phyloP scores from a whole-genome alignment of 2,329 filamentous ascomycete species.

The Penicillium janthinellum region DNA sequence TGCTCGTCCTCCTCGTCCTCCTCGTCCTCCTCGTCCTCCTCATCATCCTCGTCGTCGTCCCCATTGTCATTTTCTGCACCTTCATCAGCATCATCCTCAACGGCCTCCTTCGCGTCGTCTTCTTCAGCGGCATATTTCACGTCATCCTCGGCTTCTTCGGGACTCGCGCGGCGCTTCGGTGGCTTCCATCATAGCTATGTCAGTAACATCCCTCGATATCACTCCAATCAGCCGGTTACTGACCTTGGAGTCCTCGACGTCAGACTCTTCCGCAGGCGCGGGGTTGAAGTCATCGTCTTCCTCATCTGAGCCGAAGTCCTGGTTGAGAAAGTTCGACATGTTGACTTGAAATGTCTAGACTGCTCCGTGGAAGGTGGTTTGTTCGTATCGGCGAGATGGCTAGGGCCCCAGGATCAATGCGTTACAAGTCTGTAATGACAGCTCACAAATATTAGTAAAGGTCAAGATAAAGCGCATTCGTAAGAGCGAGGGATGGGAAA shows the following conservation, averaged over 20 bases:
- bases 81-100: conserved; percentile 62
- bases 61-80: conserved; percentile 47
- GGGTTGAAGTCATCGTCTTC: conserved; percentile 92
- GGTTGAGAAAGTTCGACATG: conserved; percentile 51
- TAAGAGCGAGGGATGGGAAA: conserved; percentile 8
- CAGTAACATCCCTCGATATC: conserved; percentile 23
- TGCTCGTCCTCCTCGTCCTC: conserved; percentile 55
- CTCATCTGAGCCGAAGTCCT: conserved; percentile 60
- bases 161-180: conserved; percentile 18
- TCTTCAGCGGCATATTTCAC: conserved; percentile 45
- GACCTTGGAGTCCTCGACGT: conserved; percentile 58
- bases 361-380: not conserved
- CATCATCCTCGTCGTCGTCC: conserved; percentile 44
- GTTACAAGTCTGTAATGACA: not conserved
- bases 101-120: conserved; percentile 53
- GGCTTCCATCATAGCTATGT: conserved; percentile 26
- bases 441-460: not conserved
- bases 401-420: not conserved
- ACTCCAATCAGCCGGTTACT: conserved; percentile 10
- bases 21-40: conserved; percentile 46
- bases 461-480: not conserved
- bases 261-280: conserved; percentile 70
- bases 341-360: conserved; percentile 17
- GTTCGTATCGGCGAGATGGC: not conserved
- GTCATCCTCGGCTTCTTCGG: conserved; percentile 50